phyloP scores from a whole-genome alignment of 306 rosid species.

The Quercus cerris region DNA sequence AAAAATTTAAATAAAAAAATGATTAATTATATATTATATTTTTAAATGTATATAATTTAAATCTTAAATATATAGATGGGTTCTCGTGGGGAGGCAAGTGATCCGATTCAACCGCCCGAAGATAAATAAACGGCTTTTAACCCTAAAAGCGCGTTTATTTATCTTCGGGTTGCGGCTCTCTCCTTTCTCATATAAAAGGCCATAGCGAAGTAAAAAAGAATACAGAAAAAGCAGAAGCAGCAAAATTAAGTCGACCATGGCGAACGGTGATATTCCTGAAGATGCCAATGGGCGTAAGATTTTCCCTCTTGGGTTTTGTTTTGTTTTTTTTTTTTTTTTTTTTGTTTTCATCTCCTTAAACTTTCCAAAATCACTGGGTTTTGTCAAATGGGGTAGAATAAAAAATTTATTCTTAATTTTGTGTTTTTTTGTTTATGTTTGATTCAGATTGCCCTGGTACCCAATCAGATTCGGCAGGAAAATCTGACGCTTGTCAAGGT shows the following conservation, averaged over 20 bases:
- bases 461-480: too few relatives aligned
- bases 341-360: neutral
- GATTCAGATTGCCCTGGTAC: slow-evolving; percentile 80
- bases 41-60: too few relatives aligned
- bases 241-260: slow-evolving; percentile 38
- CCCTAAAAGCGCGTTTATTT: too few relatives aligned
- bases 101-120: too few relatives aligned
- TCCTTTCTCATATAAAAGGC: too few relatives aligned
- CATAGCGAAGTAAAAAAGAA: neutral
- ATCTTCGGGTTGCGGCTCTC: too few relatives aligned
- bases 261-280: slow-evolving; percentile 72
- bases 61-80: too few relatives aligned
- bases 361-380: neutral
- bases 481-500: too few relatives aligned
- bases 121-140: too few relatives aligned
- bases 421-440: neutral
- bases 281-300: slow-evolving; percentile 85
- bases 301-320: neutral
- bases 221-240: neutral
- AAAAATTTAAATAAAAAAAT: too few relatives aligned
- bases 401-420: neutral
- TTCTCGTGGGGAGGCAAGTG: too few relatives aligned
- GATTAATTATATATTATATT: too few relatives aligned
- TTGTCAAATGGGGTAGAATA: neutral
- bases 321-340: neutral